Percentiles rank a stretch among this genome's conserved stretches.
These are phyloP conservation scores for Candida chauliodis DNA, from an alignment of 805 yeast species.

Conservation along the genomic window DNA sequence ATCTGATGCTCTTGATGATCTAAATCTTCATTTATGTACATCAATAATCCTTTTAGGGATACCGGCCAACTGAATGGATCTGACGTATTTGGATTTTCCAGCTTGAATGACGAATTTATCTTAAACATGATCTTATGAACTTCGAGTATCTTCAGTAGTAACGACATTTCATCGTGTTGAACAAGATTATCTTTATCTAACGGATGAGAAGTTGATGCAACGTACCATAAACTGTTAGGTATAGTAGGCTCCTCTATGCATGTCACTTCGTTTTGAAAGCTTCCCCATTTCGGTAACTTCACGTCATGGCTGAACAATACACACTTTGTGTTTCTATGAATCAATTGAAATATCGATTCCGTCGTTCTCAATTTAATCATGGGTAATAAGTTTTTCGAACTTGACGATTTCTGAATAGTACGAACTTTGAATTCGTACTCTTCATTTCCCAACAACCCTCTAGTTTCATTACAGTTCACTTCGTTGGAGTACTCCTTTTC, in stretches of 20 bases:
- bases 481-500: constrained; percentile 89
- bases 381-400: constrained; percentile 31
- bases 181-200: constrained; percentile 21
- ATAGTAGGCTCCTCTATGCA: constrained; percentile 74
- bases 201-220: constrained; percentile 66
- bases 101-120: constrained; percentile 44
- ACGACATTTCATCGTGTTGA: constrained; percentile 25
- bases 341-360: constrained; percentile 66
- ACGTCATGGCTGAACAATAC: constrained; percentile 67
- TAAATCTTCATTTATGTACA: constrained; percentile 41
- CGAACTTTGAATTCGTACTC: constrained; percentile 69
- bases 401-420: constrained; percentile 33
- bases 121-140: constrained; percentile 56
- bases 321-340: constrained; percentile 68
- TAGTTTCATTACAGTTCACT: constrained; percentile 69
- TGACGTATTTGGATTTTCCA: constrained; percentile 48
- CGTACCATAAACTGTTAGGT: constrained; percentile 67
- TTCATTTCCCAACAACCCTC: constrained; percentile 58
- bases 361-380: constrained; percentile 46
- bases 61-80: constrained; percentile 66
- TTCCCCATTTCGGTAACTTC: constrained; percentile 81
- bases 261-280: constrained; percentile 80
- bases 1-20: constrained; percentile 27
- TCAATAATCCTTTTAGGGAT: constrained; percentile 54
- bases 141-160: constrained; percentile 51